These are phyloP conservation scores for Otatea glauca DNA, from an alignment of 176 grass and related monocot species.

Conservation along the genomic window DNA sequence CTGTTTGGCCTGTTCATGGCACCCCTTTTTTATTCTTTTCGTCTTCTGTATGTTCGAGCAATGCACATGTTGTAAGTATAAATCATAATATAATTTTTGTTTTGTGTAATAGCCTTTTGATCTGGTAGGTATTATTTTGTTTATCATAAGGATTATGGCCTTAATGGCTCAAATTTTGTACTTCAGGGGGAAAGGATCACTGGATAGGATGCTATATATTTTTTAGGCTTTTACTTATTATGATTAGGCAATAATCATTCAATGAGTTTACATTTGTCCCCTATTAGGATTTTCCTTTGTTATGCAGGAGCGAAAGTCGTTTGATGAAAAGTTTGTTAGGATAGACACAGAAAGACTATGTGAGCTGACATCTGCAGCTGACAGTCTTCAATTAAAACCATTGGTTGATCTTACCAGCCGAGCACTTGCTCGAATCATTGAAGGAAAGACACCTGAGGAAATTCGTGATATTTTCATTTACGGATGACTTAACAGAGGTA, in stretches of 20 bases:
- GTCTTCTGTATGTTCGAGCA: not conserved
- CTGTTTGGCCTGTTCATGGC: not conserved
- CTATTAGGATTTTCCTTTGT: slow-evolving; percentile 36
- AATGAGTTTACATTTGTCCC: not conserved
- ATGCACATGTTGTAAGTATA: not conserved
- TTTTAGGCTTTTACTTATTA: slow-evolving; percentile 7
- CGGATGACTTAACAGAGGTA: slow-evolving; percentile 97
- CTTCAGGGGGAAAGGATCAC: not conserved
- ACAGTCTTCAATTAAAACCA: slow-evolving; percentile 92
- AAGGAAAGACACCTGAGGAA: slow-evolving; percentile 98
- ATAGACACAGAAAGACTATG: slow-evolving; percentile 92
- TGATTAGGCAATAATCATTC: not conserved
- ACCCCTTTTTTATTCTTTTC: not conserved
- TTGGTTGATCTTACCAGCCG: slow-evolving; percentile 97
- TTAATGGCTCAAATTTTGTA: not conserved
- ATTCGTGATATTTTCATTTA: slow-evolving; percentile 97
- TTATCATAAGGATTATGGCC: too few species aligned
- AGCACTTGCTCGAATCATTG: slow-evolving; percentile 96
- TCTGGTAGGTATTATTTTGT: not conserved
- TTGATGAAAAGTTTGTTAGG: slow-evolving; percentile 97
- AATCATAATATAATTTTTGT: slow-evolving; percentile 5
- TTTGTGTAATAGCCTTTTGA: slow-evolving; percentile 8
- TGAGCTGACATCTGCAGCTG: slow-evolving; percentile 95
- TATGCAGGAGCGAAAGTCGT: slow-evolving; percentile 79
- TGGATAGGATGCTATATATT: slow-evolving; percentile 2